Evolutionary conservation across 2,329 filamentous ascomycete genomes (phyloP), one percentile per base, ranked within the genome.

Genomic region (Alternaria arborescens): DNA sequence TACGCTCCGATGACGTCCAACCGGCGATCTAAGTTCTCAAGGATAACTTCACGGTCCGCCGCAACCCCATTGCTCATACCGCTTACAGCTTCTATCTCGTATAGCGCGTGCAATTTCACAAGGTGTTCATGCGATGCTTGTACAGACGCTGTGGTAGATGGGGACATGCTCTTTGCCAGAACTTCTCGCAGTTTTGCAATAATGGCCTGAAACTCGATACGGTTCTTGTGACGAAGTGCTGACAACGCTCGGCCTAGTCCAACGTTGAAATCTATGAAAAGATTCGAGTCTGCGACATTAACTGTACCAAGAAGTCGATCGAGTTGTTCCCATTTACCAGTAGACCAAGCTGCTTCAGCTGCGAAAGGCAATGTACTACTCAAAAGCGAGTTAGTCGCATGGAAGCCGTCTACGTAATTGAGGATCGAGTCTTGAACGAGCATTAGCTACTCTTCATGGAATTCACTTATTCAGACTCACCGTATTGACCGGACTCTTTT

Each of bases 401-500:
- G 83, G 78, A 97, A 91, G 6, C 89, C 89, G 72, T 97, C 91
- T 12, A 96, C 89, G 68, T 96, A 93, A 62, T 94, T 94, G 26
- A 98, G 83, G 18, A 98, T 85, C 3, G 92, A 90, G 80, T 96
- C 92, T 94, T 62, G 58, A 43, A 11, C 46, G 0, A 8, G 20
- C 28, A 51, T 67, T 36, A 70, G 67, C 73, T 68, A 75, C 69
- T 16, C 12, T 26, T 48, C 36, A 4, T 20, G n/a, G 30, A 14
- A 16, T 30, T 22, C 3, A 48, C 18, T 22, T 20, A 5, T 30
- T 18, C 32, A 28, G 14, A 36, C 83, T 78, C 82, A 94, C 92
- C 92, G 79, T 97, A 90, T 76, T 98, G 95, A 0, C 94, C 95
- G n/a, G 94, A 97, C 76, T 97, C 93, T 74, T 93, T 94, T 10